Base-by-base conservation (phyloP, 441 rosid genomes). In the Aquilaria agallochum region DNA sequence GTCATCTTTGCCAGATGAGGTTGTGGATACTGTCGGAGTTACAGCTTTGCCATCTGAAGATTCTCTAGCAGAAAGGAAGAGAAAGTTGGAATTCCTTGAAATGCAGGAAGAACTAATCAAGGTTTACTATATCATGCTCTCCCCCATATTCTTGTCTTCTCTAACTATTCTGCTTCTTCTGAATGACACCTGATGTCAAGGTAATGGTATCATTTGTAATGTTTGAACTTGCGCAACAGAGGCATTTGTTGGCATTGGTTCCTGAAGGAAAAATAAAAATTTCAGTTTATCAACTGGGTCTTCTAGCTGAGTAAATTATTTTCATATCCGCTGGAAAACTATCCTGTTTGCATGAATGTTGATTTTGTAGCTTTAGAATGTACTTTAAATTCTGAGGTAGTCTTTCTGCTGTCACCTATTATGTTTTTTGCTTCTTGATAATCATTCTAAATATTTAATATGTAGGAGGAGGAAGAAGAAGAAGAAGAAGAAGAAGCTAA, bases 81-180 rank as follows among this genome's bases (percentile, higher is more conserved):
- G 92, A 74, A 86, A 86, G 67, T 69, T 86, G 64, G 92, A 83
- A 70, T 83, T 68, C 81, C 74, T 86, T 27, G 92, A 82, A 74
- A 86, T 82, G 89, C 87, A 86, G 79, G 92, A 86, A 78, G 92
- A 86, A 75, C 72, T 86, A 50, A 86, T 86, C 69, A 80, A 83
- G 89, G 92, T 86, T 58, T 5, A 46, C 55, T 53, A 13, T 55
- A 2, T 58, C 58, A 59, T 56, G 53, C 49, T 68, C 50, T 59
- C n/a, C 49, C 9, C 56, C 36, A 4, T 63, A 7, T 54, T 67
- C 33, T 14, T 12, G 46, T 31, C n/a, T 42, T 63, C 53, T 62
- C 30, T 56, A n/a, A 3, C 9, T n/a, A 33, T 9, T 51, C 40
- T 50, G 14, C 36, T 44, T 36, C 42, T 3, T 4, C 0, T 3